Evolutionary conservation across 768 basidiomycete species (phyloP).

Genomic region (Gymnopilus junonius): DNA sequence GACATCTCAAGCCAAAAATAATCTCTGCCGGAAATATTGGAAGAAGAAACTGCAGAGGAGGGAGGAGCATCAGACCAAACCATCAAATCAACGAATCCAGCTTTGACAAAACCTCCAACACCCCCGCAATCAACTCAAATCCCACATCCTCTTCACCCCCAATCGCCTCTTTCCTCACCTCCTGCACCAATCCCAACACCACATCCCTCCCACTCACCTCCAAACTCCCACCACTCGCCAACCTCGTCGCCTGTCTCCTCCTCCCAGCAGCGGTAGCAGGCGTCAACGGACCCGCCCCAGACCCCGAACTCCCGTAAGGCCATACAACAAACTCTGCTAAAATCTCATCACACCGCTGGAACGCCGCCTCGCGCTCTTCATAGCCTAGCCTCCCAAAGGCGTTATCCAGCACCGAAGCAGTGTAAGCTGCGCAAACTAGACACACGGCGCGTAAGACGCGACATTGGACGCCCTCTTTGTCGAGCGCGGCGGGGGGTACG

Average conservation of each 20-base stretch:
- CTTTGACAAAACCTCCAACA: slow-evolving; percentile 91
- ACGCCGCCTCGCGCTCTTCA: slow-evolving; percentile 93
- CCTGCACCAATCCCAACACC: slow-evolving; percentile 73
- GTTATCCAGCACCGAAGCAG: slow-evolving; percentile 94
- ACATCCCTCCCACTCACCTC: slow-evolving; percentile 60
- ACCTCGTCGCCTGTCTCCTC: slow-evolving; percentile 45
- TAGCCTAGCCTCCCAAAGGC: slow-evolving; percentile 88
- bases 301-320: slow-evolving; percentile 69
- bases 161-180: slow-evolving; percentile 72
- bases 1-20: background rate
- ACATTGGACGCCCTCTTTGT: slow-evolving; percentile 80
- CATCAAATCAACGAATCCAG: slow-evolving; percentile 82
- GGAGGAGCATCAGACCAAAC: background rate
- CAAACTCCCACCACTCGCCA: slow-evolving; percentile 56
- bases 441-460: slow-evolving; percentile 81
- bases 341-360: slow-evolving; percentile 92
- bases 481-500: slow-evolving; percentile 75
- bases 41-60: background rate
- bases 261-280: slow-evolving; percentile 32
- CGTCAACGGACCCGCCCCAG: slow-evolving; percentile 36
- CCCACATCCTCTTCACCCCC: slow-evolving; percentile 77
- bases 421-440: slow-evolving; percentile 90
- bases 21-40: background rate
- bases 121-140: slow-evolving; percentile 91
- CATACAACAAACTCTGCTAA: slow-evolving; percentile 89